Percentiles rank a stretch among this genome's conserved stretches.
Evolutionary conservation across 2,329 filamentous ascomycete species (phyloP).

Genomic region (Aurifilum marmelostoma): DNA sequence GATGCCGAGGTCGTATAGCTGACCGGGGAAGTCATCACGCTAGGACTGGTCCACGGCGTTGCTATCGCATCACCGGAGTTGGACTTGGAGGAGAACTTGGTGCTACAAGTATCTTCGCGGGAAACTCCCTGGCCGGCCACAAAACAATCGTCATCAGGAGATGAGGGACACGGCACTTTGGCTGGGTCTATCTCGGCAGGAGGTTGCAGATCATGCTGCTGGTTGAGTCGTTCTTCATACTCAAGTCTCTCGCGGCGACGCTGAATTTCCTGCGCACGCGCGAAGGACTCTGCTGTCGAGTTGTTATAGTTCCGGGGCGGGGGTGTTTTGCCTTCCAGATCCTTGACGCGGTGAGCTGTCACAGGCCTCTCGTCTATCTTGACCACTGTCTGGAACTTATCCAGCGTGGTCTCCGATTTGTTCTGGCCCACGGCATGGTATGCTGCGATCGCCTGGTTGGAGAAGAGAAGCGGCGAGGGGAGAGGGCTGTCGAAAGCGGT

Average conservation of each 20-base stretch:
- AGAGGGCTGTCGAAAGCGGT: constrained; percentile 36
- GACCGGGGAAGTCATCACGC: constrained; percentile 55
- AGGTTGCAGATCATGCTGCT: constrained; percentile 26
- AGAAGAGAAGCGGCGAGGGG: constrained; percentile 45
- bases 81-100: constrained; percentile 55
- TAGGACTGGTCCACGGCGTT: constrained; percentile 59
- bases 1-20: constrained; percentile 43
- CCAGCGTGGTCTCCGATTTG: constrained; percentile 46
- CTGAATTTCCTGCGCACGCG: constrained; percentile 41
- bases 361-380: constrained; percentile 50
- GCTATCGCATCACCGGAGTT: constrained; percentile 52
- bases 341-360: constrained; percentile 50
- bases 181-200: constrained; percentile 36
- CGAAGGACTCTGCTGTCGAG: constrained; percentile 46
- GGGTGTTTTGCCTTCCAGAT: constrained; percentile 43
- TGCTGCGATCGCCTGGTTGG: constrained; percentile 42
- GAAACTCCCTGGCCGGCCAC: constrained; percentile 39
- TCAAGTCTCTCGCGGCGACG: constrained; percentile 40
- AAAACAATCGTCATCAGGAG: constrained; percentile 49
- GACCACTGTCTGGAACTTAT: constrained; percentile 39
- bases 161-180: constrained; percentile 47
- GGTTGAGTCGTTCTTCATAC: constrained; percentile 37
- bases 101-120: constrained; percentile 47
- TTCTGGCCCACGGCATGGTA: constrained; percentile 47
- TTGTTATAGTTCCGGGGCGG: constrained; percentile 42